Base-by-base conservation (phyloP, 2,329 filamentous ascomycete species). In the Teratosphaeria pseudoeucalypti region DNA sequence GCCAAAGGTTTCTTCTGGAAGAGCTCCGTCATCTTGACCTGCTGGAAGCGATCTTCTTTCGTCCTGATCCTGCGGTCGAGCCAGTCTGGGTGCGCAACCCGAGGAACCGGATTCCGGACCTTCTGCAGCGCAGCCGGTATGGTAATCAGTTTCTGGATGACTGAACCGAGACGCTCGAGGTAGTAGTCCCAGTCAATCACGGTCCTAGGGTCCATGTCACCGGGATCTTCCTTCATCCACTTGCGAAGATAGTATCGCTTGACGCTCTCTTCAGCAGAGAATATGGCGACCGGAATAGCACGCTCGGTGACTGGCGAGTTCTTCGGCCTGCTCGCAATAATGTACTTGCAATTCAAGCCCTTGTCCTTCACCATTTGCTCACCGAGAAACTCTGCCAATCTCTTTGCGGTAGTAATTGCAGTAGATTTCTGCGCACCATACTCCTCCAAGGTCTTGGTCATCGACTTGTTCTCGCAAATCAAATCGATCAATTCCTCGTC, bases 281-380 rank as follows among this genome's bases (percentile, higher is more conserved):
- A 97, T 62, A 99, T 99, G 23, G 94, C 91, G 5, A 99, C 91
- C 0, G 94, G 94, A 61, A 99, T 84, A 26, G 94, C 94, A 68
- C 94, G 83, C 66, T 99, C 95, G 0, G 94, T 99, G 62, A 99
- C 92, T 1, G 94, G 92, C 0, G 92, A 90, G 69, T 89, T 89
- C 69, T 86, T 89, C 3, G 94, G 94, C 63, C 83, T 85, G 14
- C 90, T 83, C 57, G 92, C 96, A 70, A 99, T 96, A 72, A 99
- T 96, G 74, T 97, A 99, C 76, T 97, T 97, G 85, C 94, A 99
- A 78, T 99, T 99, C 67, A 99, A 75, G 3, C 94, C 94, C 75
- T 97, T 99, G 76, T 99, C 95, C 71, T 99, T 99, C 68, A 96
- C 86, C 95, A 99, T 99, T 71, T 96, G 91, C 72, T 96, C 92